These are phyloP conservation scores for Magnusiomyces suaveolens DNA, from an alignment of 1,139 yeast genomes.

Conservation along the genomic window DNA sequence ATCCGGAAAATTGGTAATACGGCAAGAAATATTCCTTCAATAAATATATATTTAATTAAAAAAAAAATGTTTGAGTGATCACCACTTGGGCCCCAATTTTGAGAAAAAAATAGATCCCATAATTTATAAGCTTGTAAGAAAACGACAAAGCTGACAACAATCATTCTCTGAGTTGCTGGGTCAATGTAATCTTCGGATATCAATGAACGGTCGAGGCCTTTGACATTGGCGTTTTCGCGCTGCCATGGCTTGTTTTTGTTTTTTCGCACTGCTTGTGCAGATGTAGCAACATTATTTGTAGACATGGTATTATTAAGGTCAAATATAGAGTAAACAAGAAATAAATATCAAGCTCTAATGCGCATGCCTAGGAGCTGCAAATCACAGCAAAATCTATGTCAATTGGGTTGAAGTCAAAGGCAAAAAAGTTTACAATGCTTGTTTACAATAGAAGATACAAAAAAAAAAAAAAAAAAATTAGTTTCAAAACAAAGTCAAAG, in stretches of 20 bases:
- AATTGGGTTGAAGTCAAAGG: not conserved
- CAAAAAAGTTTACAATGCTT: no score
- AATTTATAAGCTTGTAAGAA: slow-evolving; percentile 74
- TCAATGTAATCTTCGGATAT: slow-evolving; percentile 41
- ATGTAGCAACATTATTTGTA: slow-evolving; percentile 4
- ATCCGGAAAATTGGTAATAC: slow-evolving; percentile 62
- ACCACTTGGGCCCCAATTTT: slow-evolving; percentile 34
- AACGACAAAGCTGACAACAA: slow-evolving; percentile 55
- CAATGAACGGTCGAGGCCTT: slow-evolving; percentile 21
- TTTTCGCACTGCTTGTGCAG: slow-evolving; percentile 3
- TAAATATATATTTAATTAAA: slow-evolving; percentile 55
- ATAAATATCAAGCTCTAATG: not conserved
- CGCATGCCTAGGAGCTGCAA: not conserved
- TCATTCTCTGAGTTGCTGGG: slow-evolving; percentile 69
- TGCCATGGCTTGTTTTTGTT: slow-evolving; percentile 15
- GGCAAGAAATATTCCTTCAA: slow-evolving; percentile 67
- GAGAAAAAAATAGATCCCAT: slow-evolving; percentile 51
- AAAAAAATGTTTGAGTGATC: slow-evolving; percentile 40
- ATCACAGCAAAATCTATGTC: no score
- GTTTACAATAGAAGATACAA: no score
- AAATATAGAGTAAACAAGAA: not conserved
- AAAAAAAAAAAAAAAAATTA: no score
- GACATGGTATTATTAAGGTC: slow-evolving; percentile 5
- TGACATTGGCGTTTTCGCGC: slow-evolving; percentile 3
- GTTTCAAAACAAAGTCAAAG: not conserved